Percentiles rank a stretch among this genome's conserved stretches.
Evolutionary conservation across 2,329 filamentous ascomycete species (phyloP).

Genomic region (Ophiosphaerella narmari): DNA sequence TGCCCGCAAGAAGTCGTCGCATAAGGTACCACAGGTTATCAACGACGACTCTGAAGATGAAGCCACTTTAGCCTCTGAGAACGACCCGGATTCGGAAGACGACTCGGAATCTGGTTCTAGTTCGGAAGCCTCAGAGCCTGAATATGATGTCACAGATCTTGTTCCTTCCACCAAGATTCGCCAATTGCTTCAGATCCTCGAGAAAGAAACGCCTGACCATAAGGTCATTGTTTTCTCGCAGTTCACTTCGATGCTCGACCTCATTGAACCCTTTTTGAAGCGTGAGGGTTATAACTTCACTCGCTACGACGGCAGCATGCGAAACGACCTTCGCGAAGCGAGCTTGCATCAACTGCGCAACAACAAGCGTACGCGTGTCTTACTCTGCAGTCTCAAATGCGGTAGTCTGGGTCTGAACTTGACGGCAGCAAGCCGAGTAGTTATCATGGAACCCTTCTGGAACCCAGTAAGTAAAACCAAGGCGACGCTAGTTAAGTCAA

Average conservation of each 20-base stretch:
- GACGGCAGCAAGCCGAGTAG: slow-evolving; percentile 88
- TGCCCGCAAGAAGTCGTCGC: slow-evolving; percentile 28
- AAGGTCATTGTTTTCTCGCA: slow-evolving; percentile 99
- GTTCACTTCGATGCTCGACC: slow-evolving; percentile 97
- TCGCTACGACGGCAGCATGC: slow-evolving; percentile 94
- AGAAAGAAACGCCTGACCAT: slow-evolving; percentile 76
- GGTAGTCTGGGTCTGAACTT: slow-evolving; percentile 92
- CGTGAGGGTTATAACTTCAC: slow-evolving; percentile 76
- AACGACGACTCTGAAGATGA: slow-evolving; percentile 59
- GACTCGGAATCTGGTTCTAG: slow-evolving; percentile 43
- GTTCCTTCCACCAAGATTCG: slow-evolving; percentile 88
- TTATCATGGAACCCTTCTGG: slow-evolving; percentile 98
- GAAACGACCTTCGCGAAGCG: slow-evolving; percentile 88
- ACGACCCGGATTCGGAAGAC: slow-evolving; percentile 50
- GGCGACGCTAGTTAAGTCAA: background rate
- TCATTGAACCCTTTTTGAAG: slow-evolving; percentile 88
- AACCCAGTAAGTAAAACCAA: slow-evolving; percentile 72
- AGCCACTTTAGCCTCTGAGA: slow-evolving; percentile 38
- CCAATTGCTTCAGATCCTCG: slow-evolving; percentile 79
- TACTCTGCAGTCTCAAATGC: slow-evolving; percentile 93
- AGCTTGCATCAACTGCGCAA: slow-evolving; percentile 77
- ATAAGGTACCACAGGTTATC: slow-evolving; percentile 55
- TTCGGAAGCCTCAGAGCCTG: slow-evolving; percentile 49
- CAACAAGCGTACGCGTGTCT: slow-evolving; percentile 74
- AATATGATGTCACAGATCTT: slow-evolving; percentile 53